These are phyloP conservation scores for Starmera quercuum DNA, from an alignment of 805 yeast genomes.

Conservation along the genomic window DNA sequence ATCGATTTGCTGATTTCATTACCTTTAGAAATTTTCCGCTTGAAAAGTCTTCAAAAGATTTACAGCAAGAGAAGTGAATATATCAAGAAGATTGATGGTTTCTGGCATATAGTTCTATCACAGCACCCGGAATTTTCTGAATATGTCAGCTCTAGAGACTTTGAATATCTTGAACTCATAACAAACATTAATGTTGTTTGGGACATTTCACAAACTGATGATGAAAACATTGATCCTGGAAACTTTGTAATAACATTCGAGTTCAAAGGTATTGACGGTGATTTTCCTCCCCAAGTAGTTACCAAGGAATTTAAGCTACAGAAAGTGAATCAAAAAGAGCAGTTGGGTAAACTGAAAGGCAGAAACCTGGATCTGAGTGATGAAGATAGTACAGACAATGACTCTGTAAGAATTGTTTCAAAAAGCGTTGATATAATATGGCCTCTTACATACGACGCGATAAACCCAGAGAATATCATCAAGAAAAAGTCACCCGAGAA, in stretches of 20 bases:
- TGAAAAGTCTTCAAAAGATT: constrained; percentile 46
- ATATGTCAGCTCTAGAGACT: constrained; percentile 67
- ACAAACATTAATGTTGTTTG: constrained; percentile 56
- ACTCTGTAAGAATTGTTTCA: constrained; percentile 49
- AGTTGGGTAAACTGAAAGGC: constrained; percentile 10
- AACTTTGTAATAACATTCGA: constrained; percentile 54
- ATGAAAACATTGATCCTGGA: constrained; percentile 33
- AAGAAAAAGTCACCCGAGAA: constrained; percentile 41
- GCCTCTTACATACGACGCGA: constrained; percentile 55
- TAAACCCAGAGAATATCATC: constrained; percentile 47
- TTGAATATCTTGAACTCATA: constrained; percentile 63
- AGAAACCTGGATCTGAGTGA: constrained; percentile 14
- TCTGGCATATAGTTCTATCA: constrained; percentile 84
- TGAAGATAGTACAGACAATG: constrained; percentile 36
- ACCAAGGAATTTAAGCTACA: constrained; percentile 49
- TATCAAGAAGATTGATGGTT: constrained; percentile 53
- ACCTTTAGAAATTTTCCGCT: constrained; percentile 39
- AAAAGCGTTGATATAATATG: constrained; percentile 50
- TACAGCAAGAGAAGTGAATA: constrained; percentile 49
- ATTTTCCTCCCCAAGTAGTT: constrained; percentile 48
- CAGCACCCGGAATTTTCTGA: constrained; percentile 83
- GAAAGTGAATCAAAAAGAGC: constrained; percentile 15
- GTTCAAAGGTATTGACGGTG: constrained; percentile 40
- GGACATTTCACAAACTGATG: constrained; percentile 26
- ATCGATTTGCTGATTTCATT: too few species aligned